Evolutionary conservation across 2,329 filamentous ascomycete species (phyloP), one percentile per base, ranked within the genome.

Genomic region (Zymoseptoria brevis): DNA sequence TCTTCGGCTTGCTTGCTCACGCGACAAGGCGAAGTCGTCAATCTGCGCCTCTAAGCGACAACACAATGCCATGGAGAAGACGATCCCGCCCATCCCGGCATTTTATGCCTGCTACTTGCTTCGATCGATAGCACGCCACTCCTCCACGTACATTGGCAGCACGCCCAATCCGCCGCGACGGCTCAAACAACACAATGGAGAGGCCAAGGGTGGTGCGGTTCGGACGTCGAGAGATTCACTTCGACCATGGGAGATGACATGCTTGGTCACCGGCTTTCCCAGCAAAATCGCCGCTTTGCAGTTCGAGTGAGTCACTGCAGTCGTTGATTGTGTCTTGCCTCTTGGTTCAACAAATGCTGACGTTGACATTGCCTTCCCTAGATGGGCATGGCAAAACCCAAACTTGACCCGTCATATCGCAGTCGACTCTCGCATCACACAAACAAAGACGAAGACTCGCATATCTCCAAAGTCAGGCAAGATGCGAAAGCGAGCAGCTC

Each of bases 61-160:
- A 19, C 51, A 29, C 35, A 45, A 45, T 24, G 13, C 11, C 8
- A 69, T 69, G 68, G 67, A 69, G 24, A 68, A 65, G 41, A 54
- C 55, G 48, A 62, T 65, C 19, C 60, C 75, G 64, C 78, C 81
- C 0, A 90, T 97, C 21, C 93, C 93, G 8, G 87, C 92, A 1
- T 87, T 96, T 64, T 97, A 97, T 72, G 90, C 89, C 66, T 95
- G 94, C 71, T 97, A 99, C 73, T 83, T 97, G 16, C 83, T 97
- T 41, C 87, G 92, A 19, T 96, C 93, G 0, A 91, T 87, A 0
- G 81, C 91, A 8, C 82, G 84, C 52, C 85, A 85, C 70, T 80
- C 82, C 26, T 84, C 82, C 52, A 80, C 93, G 26, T 99, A 99
- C 74, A 87, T 97, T 57, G 94, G 94, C 56, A 96, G 90, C 50